These are phyloP conservation scores for Crithidia expoeki DNA, from an alignment of 208 protist genomes.

Conservation along the genomic window DNA sequence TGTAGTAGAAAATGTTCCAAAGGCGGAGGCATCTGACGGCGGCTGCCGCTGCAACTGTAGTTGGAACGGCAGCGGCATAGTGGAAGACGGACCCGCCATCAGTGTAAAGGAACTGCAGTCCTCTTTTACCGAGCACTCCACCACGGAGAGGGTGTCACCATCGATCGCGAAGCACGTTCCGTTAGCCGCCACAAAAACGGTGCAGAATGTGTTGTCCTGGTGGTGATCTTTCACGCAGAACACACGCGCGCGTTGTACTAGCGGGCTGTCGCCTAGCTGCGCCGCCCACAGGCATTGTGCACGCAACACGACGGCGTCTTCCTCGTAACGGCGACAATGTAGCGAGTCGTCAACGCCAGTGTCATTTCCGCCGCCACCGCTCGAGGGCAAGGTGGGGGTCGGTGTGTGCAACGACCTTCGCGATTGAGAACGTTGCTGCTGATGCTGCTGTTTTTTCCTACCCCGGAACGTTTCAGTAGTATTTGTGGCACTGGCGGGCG, in stretches of 20 bases:
- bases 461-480: too few relatives aligned
- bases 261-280: conserved; percentile 38
- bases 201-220: conserved; percentile 46
- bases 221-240: conserved; percentile 39
- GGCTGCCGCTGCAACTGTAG: neutral
- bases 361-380: neutral
- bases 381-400: neutral
- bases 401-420: neutral
- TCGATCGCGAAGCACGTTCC: conserved; percentile 73
- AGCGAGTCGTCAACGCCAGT: too few relatives aligned
- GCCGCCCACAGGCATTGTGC: conserved; percentile 57
- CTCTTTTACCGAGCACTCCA: conserved; percentile 67
- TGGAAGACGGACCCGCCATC: conserved; percentile 41
- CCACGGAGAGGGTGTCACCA: conserved; percentile 37
- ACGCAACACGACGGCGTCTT: conserved; percentile 33
- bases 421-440: neutral
- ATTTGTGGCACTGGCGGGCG: too few relatives aligned
- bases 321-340: neutral
- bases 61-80: conserved; percentile 11
- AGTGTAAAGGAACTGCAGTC: conserved; percentile 83
- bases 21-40: neutral
- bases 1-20: neutral
- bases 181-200: conserved; percentile 66
- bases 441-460: neutral
- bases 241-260: conserved; percentile 68